A percentile compares a stretch with the other conserved stretches of the same genome.
phyloP scores from a whole-genome alignment of 805 yeast genomes.

The Tetrapisispora namnaoensis region DNA sequence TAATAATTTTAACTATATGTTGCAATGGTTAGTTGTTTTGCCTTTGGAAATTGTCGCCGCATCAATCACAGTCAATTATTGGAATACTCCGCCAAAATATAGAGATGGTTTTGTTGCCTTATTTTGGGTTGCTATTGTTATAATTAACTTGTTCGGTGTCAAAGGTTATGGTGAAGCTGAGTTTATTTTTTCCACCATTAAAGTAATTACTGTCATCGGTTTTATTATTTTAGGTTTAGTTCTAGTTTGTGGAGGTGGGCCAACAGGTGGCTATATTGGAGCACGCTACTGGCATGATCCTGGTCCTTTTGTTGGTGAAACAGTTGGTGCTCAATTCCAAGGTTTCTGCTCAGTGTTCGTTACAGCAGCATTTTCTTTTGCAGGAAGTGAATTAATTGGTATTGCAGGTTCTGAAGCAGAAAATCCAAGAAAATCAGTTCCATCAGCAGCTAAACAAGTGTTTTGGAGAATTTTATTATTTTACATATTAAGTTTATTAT shows the following conservation, averaged over 20 bases:
- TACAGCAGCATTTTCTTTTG: conserved; percentile 57
- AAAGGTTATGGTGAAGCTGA: conserved; percentile 44
- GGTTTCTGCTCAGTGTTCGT: conserved; percentile 67
- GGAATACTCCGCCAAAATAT: conserved; percentile 38
- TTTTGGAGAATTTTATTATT: conserved; percentile 45
- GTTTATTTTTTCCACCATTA: conserved; percentile 36
- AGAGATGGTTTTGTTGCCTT: conserved; percentile 41
- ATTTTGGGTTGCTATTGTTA: conserved; percentile 39
- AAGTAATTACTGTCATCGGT: conserved; percentile 38
- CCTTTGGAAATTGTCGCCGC: conserved; percentile 48
- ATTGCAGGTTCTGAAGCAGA: conserved; percentile 41
- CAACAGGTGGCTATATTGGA: conserved; percentile 37
- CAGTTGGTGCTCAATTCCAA: conserved; percentile 34
- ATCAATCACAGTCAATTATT: conserved; percentile 42
- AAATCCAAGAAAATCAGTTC: conserved; percentile 39
- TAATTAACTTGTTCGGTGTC: conserved; percentile 45
- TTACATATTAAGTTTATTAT: conserved; percentile 36
- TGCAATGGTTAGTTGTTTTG: conserved; percentile 43
- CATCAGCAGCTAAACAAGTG: conserved; percentile 45
- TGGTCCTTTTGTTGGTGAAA: conserved; percentile 47
- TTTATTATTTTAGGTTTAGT: conserved; percentile 44
- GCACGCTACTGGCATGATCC: conserved; percentile 43
- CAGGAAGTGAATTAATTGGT: conserved; percentile 45
- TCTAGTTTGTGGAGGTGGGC: conserved; percentile 38
- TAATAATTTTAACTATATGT: conserved; percentile 46